These are phyloP conservation scores for Hura crepitans DNA, from an alignment of 441 rosid species.

Conservation along the genomic window DNA sequence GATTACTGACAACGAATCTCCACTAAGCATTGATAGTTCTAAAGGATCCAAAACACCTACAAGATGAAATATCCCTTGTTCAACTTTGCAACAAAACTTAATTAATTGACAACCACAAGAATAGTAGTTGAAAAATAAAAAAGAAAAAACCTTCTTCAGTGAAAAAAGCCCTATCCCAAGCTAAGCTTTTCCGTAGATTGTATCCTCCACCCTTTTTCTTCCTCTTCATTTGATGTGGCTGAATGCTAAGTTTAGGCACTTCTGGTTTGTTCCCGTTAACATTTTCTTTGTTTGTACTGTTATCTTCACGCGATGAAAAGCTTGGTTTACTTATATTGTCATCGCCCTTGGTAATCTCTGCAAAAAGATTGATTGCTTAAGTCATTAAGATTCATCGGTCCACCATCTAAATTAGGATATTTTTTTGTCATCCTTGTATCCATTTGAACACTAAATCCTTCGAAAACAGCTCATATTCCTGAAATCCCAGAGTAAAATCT, in stretches of 20 bases:
- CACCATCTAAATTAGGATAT: not conserved
- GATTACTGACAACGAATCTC: constrained; percentile 45
- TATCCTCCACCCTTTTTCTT: constrained; percentile 74
- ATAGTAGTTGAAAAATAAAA: not conserved
- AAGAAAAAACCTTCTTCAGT: constrained; percentile 70
- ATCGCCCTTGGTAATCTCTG: constrained; percentile 19
- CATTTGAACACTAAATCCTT: not conserved
- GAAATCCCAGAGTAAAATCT: not conserved
- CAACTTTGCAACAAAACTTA: constrained; percentile 3
- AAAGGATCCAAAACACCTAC: constrained; percentile 78
- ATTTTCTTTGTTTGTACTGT: constrained; percentile 41
- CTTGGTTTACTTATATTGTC: constrained; percentile 20
- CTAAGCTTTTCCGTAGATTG: constrained; percentile 87
- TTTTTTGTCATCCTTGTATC: not conserved
- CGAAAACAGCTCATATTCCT: not conserved
- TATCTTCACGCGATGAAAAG: constrained; percentile 24
- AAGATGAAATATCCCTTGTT: constrained; percentile 3
- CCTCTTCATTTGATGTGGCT: constrained; percentile 81
- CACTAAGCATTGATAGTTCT: constrained; percentile 72
- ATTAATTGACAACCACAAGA: constrained; percentile 8
- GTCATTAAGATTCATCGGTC: not conserved
- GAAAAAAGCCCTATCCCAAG: constrained; percentile 83
- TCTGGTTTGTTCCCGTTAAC: constrained; percentile 40
- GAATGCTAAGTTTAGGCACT: constrained; percentile 48
- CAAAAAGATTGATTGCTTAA: not conserved